Conservation (phyloP, 2,329 filamentous ascomycete species). For the Lizonia empirigonia region DNA sequence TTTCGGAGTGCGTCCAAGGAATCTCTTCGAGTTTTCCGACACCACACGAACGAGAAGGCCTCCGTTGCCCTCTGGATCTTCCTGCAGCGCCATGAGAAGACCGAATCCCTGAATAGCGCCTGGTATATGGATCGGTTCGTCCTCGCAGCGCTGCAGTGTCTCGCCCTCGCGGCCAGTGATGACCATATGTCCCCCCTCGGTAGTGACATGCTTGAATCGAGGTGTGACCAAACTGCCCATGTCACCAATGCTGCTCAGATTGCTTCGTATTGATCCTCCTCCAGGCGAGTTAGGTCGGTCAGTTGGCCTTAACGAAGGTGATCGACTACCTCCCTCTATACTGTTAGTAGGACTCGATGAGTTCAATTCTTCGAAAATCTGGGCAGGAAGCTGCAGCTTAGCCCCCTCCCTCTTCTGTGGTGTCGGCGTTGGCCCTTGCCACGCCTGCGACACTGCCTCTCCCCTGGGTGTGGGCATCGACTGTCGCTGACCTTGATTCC, state of each 20-base stretch:
- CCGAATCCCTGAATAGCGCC: slow-evolving; percentile 84
- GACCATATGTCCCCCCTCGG: slow-evolving; percentile 78
- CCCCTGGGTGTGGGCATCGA: slow-evolving; percentile 1
- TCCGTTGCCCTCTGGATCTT: slow-evolving; percentile 65
- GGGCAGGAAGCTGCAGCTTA: slow-evolving; percentile 32
- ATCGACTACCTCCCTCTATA: slow-evolving; percentile 25
- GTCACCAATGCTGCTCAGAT: slow-evolving; percentile 49
- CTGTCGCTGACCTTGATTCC: slow-evolving; percentile 7
- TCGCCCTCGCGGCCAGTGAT: slow-evolving; percentile 78
- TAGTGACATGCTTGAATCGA: slow-evolving; percentile 78
- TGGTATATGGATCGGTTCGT: slow-evolving; percentile 88
- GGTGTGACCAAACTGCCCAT: slow-evolving; percentile 64
- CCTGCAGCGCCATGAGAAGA: slow-evolving; percentile 73
- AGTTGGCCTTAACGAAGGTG: slow-evolving; percentile 30
- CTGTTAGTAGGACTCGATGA: slow-evolving; percentile 37
- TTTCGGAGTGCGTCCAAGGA: slow-evolving; percentile 78
- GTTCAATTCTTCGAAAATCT: slow-evolving; percentile 45
- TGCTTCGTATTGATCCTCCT: slow-evolving; percentile 43
- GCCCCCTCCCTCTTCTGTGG: slow-evolving; percentile 8
- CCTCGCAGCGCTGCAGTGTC: slow-evolving; percentile 79
- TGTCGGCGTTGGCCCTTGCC: slow-evolving; percentile 1
- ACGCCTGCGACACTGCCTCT: slow-evolving; percentile 14
- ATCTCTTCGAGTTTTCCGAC: slow-evolving; percentile 77
- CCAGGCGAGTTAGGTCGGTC: slow-evolving; percentile 29
- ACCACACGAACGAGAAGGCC: slow-evolving; percentile 73